Evolutionary conservation across 257 asterid species (phyloP).

Genomic region (Thymus quinquecostatus): DNA sequence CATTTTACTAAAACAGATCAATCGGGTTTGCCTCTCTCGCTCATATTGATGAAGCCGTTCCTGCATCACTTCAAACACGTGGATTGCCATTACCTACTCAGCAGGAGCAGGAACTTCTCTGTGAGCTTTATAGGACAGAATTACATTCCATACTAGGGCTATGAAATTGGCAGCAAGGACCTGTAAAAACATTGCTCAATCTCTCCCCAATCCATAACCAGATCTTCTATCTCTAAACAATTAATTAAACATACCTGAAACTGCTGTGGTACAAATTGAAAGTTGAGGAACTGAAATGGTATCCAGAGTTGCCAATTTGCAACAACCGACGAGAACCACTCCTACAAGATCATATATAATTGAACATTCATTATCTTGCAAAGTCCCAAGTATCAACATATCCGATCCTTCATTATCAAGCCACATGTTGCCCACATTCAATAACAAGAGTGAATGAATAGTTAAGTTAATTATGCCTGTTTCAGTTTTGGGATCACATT

Average conservation of each 20-base stretch:
- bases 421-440: not conserved
- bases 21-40: not conserved
- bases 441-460: not conserved
- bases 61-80: not conserved
- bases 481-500: constrained; percentile 75
- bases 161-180: constrained; percentile 89
- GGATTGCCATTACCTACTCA: constrained; percentile 54
- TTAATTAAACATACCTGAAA: constrained; percentile 69
- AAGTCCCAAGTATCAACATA: not conserved
- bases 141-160: constrained; percentile 78
- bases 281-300: constrained; percentile 94
- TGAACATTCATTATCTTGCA: not conserved
- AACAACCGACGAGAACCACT: constrained; percentile 88
- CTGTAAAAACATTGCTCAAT: constrained; percentile 40
- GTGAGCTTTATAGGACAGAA: constrained; percentile 90
- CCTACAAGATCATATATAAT: constrained; percentile 42
- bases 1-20: constrained; percentile 6
- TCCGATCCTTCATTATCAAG: not conserved
- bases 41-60: not conserved
- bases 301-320: constrained; percentile 98
- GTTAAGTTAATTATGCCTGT: constrained; percentile 53
- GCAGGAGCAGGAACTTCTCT: constrained; percentile 58
- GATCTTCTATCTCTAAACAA: no score
- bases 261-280: constrained; percentile 91
- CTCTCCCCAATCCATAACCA: no score